Base-by-base conservation (phyloP, 768 basidiomycete species). In the Leucosporidium yakuticum region DNA sequence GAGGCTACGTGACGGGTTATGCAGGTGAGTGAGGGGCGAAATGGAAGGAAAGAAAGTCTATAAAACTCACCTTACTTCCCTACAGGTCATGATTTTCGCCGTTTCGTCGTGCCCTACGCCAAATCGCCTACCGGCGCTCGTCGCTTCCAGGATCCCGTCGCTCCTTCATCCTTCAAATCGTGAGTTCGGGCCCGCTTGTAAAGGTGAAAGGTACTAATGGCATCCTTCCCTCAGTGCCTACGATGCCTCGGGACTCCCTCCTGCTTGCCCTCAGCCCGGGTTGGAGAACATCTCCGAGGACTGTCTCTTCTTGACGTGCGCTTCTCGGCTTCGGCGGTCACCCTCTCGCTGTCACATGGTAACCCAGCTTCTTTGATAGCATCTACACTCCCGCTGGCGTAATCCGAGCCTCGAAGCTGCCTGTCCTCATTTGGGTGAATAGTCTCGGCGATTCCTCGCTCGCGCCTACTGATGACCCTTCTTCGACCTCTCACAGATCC, bases 251-350 rank as follows among this genome's bases (percentile, higher is more conserved):
- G 25, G 39, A 0, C 79, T 89, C 36, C 90, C 90, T n/a, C 81
- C 86, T 5, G 82, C 85, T 12, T 94, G 91, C 76, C 87, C 88
- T 17, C 91, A 92, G 77, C 39, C 39, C 39, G 39, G 39, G 67
- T 4, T 60, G 69, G 81, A 36, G 83, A 7, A 83, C 79, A 78
- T 83, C 77, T 63, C 81, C 1, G 91, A 93, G 77, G 89, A 93
- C 76, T 95, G 91, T 76, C 81, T 95, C 58, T 90, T 86, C 25
- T 15, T 44, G 14, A 44, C 39, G 39, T 44, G 39, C 39, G 39
- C 39, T 15, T 44, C 39, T 44, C 39, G 14, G 14, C 39, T 44
- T n/a, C n/a, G n/a, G n/a, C n/a, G n/a, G n/a, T n/a, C n/a, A n/a
- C n/a, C n/a, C n/a, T n/a, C n/a, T n/a, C n/a, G n/a, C n/a, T n/a